Evolutionary conservation across 768 basidiomycete genomes (phyloP), one percentile per base, ranked within the genome.

Genomic region (Auricularia sp.): DNA sequence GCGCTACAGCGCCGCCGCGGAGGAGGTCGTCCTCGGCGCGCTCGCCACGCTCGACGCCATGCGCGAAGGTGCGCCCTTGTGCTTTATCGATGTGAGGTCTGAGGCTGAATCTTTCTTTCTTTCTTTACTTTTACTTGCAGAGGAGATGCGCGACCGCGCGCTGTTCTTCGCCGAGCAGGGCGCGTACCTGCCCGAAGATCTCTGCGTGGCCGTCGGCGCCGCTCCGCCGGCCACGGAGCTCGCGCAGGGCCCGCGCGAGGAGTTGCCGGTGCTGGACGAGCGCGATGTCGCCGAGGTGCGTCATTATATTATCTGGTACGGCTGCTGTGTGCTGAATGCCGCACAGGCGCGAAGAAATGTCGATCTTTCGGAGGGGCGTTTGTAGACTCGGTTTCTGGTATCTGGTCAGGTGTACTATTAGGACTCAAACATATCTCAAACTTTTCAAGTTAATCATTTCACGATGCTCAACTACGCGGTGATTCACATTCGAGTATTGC

Each of bases 171-270:
- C 78, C 3, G 86, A 87, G 58, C 85, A 92, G 61, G 91, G 90
- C 0, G 79, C 79, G 12, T 83, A 87, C 71, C 80, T 93, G 2
- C 91, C 91, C 0, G 82, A 86, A 67, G 91, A 93, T 68, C 80
- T 93, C 44, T 93, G 91, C 71, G 75, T 91, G 16, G 89, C 83
- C 66, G 84, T 92, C 62, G 83, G 82, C 67, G 88, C 91, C 71
- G 73, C 81, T 10, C 91, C 91, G 10, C 90, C 88, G 43, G 80
- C 79, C 62, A 91, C 87, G 86, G 83, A 87, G 66, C 79, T 91
- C 12, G 71, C 82, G 33, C 84, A 82, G 4, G 84, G 87, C 44
- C 66, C 71, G 5, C 70, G 75, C 18, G 90, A 91, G 72, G 75
- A 75, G 8, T 74, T 91, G 36, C 90, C 90, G 1, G 78, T 80